Base-by-base conservation (phyloP, 768 basidiomycete species). In the Termitomyces sp. region DNA sequence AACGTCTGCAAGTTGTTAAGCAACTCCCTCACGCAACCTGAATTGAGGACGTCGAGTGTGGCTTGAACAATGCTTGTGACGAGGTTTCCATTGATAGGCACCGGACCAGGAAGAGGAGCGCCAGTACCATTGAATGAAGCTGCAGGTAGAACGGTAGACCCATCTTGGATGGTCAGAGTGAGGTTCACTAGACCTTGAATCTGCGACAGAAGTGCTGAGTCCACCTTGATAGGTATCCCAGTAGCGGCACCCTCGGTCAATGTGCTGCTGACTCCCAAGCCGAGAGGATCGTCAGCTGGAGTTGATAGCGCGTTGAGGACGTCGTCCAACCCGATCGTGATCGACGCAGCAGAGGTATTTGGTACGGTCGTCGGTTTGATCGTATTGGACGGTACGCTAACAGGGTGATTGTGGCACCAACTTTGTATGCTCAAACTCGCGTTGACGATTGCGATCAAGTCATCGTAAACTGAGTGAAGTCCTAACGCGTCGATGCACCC, bases 401-500 rank as follows among this genome's bases (percentile, higher is more conserved):
- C 51, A 11, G 56, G 59, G 32, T 69, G 63, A 25, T 4, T 43
- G 51, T 43, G 47, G 20, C 66, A 66, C 64, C 68, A 65, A 10
- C 59, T 42, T 32, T 66, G 63, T 10, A 66, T 45, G 25, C n/a
- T 60, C 45, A 65, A 47, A 25, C 56, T 60, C 34, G 65, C 57
- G 29, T 63, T 56, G 37, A 69, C 50, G 46, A 73, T 65, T 3
- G 57, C 51, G 2, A 67, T 45, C 50, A 72, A 49, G n/a, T 66
- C 60, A 7, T 60, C 46, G 9, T 58, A 43, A 1, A 72, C 36
- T 15, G 43, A 36, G 4, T 57, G 43, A 12, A 73, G 65, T n/a
- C 69, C 69, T 38, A 69, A 64, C 4, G 36, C 49, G 20, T 60
- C 57, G 37, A 63, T 56, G 45, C 71, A 74, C 20, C 53, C 59